Percentiles rank a stretch among this genome's conserved stretches.
Evolutionary conservation across 2,329 filamentous ascomycete genomes (phyloP).

Genomic region (Phialophora tarda): DNA sequence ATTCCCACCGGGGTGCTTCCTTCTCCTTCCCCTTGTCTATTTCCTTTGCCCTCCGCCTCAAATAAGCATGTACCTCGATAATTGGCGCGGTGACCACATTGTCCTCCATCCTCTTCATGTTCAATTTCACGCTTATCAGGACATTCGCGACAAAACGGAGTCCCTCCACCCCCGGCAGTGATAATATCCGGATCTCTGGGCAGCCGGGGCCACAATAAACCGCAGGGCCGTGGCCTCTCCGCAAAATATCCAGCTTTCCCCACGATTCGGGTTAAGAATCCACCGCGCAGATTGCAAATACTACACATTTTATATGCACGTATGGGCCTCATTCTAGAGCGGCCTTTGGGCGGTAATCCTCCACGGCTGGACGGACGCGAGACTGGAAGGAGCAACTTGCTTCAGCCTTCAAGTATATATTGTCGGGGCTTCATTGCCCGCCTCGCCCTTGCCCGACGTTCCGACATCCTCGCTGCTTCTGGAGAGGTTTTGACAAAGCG

Average conservation of each 20-base stretch:
- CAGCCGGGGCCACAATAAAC: slow-evolving; percentile 5
- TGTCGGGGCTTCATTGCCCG: neutral
- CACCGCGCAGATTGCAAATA: neutral
- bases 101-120: too few relatives aligned
- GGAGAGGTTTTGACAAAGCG: neutral
- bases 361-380: neutral
- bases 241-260: slow-evolving; percentile 12
- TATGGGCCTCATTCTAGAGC: neutral
- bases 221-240: slow-evolving; percentile 3
- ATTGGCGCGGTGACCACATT: too few relatives aligned
- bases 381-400: neutral
- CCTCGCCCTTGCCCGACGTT: slow-evolving; percentile 6
- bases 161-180: too few relatives aligned
- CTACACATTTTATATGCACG: slow-evolving; percentile 1
- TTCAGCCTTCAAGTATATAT: neutral
- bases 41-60: too few relatives aligned
- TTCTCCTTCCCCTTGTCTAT: too few relatives aligned
- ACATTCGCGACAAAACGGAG: too few relatives aligned
- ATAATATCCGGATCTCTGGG: neutral
- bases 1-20: too few relatives aligned
- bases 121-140: too few relatives aligned
- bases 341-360: slow-evolving; percentile 3
- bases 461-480: neutral
- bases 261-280: slow-evolving; percentile 10
- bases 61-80: too few relatives aligned